Evolutionary conservation across 2,329 filamentous ascomycete species (phyloP), one percentile per base, ranked within the genome.

Genomic region (Colletotrichum tofieldiae): DNA sequence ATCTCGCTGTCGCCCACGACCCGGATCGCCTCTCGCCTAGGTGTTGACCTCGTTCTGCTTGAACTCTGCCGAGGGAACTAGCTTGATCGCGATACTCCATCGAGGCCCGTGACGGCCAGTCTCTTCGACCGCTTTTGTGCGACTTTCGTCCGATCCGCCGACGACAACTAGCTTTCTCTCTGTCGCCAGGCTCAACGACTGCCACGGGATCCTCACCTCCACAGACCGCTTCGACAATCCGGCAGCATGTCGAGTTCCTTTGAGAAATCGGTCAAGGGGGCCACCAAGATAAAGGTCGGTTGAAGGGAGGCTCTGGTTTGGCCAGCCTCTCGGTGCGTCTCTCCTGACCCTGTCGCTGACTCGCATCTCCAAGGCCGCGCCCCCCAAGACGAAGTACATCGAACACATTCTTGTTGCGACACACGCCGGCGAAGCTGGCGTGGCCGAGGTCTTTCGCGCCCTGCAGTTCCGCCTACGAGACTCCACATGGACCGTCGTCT

Each of bases 401-500:
- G 96, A 99, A 83, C 95, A 98, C 81, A 98, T 99, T 80, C 90
- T 99, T 69, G 89, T 98, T 76, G 96, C 96, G 75, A 99, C 96
- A 47, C 94, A 98, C 84, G 93, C 95, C 29, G 96, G 95, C 77
- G 96, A 99, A 84, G 93, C 94, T 65, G 96, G 96, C 76, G 94
- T 99, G 72, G 96, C 93, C 72, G 96, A 99, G 85, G 94, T 99
- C 79, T 98, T 99, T 82, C 92, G 96, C 73, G 94, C 95, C 52
- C 87, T 99, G 66, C 95, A 97, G 80, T 91, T 94, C 81, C 91
- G 96, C 64, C 84, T 99, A 76, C 93, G 95, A 81, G 96, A 99
- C 82, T 96, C 96, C 76, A 98, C 96, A 87, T 99, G 96, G 96
- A 99, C 96, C n/a, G 95, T 98, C 70, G 96, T 98, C 75, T 98